Evolutionary conservation across 106 monocot species (phyloP), one percentile per base, ranked within the genome.

Genomic region (Dioscorea dumetorum): DNA sequence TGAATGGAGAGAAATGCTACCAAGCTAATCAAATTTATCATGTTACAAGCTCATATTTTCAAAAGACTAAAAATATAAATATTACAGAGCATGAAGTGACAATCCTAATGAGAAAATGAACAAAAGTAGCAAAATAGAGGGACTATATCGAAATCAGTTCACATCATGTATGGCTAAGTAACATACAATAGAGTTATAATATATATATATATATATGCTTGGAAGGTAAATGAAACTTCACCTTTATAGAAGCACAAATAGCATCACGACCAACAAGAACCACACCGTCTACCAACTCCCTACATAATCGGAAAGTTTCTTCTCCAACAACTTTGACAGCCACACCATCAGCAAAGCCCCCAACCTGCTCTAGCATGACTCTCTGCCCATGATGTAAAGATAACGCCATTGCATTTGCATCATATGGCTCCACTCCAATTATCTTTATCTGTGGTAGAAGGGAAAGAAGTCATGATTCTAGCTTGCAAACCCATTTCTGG

Each of bases 231-330:
- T 0, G 48, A 34, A 17, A 50, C 7, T 59, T 77, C 9, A 93
- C 99, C 90, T 99, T 99, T 72, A 99, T 99, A 70, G 99, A 93
- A 73, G 99, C 99, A 80, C 99, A 99, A 58, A 99, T 93, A 62
- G 99, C 87, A 83, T 99, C 99, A 83, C 99, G 90, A 32, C 79
- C 85, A 60, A 99, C 93, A 71, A 99, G 87, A 77, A 99, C 99
- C 32, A 99, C 77, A 8, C 99, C 99, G 81, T 99, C 99, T 48
- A 99, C 70, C 15, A 93, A 68, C 24, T 87, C 85, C 50, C 87
- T 73, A 74, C 93, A 99, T 50, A 99, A 67, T 52, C 90, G 87
- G 31, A 89, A 99, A 11, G 99, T 93, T 75, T 93, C 99, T 72
- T 99, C 87, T 31, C 99, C 99, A 67, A 99, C 93, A 33, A 71